Evolutionary conservation across 257 asterid genomes (phyloP), one percentile per base, ranked within the genome.

Genomic region (Gynochthodes officinalis): DNA sequence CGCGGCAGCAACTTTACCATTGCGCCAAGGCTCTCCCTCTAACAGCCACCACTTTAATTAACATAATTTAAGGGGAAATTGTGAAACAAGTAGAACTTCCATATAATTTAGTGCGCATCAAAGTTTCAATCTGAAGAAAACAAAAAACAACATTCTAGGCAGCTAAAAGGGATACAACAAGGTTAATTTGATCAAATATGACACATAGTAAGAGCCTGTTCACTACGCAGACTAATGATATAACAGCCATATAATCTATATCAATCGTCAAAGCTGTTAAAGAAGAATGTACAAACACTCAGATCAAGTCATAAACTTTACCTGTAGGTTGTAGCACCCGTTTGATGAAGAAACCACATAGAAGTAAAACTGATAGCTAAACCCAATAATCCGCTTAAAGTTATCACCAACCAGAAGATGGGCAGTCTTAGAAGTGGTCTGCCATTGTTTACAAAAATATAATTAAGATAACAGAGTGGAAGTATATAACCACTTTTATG

Each of bases 281-380:
- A 44, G 27, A 23, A 43, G 21, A 44, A 65, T 44, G 52, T 12
- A 46, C 11, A 67, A 67, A 30, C 30, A 49, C 46, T 30, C 9
- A 4, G 19, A 19, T 18, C 54, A 49, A 48, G 60, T 64, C 10
- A 57, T 68, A 59, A 68, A 25, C 60, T 60, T n/a, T 42, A 93
- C 98, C 98, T 87, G 80, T 93, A 93, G 8, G 97, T 90, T 50
- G 98, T 93, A 70, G 97, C 96, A 68, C 96, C 89, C 1, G 98
- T 93, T 86, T 93, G 98, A 87, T 89, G 98, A 69, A 93, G 97
- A 83, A 92, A 92, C 98, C 98, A 92, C 98, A 92, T 88, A 61
- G 98, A 92, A 55, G 98, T 90, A 83, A 92, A 90, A 87, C 98
- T 93, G 76, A 93, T 93, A 14, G 92, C 97, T 66, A 90, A 80